Base-by-base conservation (phyloP, 164 flowering plant genomes). In the Warburgia ugandensis region DNA sequence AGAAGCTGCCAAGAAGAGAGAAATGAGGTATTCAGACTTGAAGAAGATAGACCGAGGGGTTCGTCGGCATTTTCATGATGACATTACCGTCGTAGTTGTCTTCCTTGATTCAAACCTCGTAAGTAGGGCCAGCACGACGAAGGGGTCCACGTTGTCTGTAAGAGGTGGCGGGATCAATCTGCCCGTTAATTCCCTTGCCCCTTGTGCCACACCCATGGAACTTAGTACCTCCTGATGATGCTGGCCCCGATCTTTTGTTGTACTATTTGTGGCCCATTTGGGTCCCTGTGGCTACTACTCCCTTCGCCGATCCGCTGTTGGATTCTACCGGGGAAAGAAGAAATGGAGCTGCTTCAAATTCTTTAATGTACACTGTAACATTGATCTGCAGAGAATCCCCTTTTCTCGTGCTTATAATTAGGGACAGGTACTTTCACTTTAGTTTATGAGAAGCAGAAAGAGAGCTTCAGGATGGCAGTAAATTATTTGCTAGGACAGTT, bases 1-100 rank as follows among this genome's bases (percentile, higher is more conserved):
- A 61, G 83, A 73, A 61, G 92, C 92, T 19, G 87, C 92, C 4
- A 84, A 74, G 75, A 84, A 84, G 65, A 72, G 88, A 56, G 92
- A 84, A 54, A 77, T 84, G 87, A 65, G 80, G 50, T 81, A 76
- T 49, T 74, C 84, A 4, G 84, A 78, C 59, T 45, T 81, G 46
- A 78, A 76, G 76, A 84, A 79, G 69, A 84, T 84, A 4, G 85
- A 79, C 45, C 75, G 92, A 1, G 88, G 88, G 1, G 81, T 84
- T 1, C 81, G 92, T 20, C 71, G 85, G 39, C 87, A 81, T 65
- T 84, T 84, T 74, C 92, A 82, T 17, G 82, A 80, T 40, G 86
- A 80, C 63, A 80, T 78, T 41, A 76, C 81, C 14, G 79, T 77
- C 35, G 33, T 76, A n/a, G 81, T 81, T 28, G 68, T 81, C 29